Conservation (phyloP, 2,329 filamentous ascomycete species). For the Cadophora malorum region DNA sequence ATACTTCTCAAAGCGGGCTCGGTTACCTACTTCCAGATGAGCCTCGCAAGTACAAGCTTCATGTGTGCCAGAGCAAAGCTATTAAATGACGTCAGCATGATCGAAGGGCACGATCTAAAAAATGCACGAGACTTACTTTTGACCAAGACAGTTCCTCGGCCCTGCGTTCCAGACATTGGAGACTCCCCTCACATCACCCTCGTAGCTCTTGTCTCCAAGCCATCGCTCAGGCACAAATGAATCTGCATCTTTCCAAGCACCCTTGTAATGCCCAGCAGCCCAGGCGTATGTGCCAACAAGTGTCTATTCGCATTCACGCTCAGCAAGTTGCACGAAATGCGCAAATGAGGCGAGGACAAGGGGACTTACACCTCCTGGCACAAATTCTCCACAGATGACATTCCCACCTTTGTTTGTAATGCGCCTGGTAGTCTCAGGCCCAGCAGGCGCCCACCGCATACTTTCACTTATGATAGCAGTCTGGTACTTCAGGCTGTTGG, state of each 20-base stretch:
- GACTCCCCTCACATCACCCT: slow-evolving; percentile 30
- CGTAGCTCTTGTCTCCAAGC: slow-evolving; percentile 24
- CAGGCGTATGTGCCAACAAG: slow-evolving; percentile 20
- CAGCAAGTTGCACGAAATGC: neutral
- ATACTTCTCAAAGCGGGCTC: neutral
- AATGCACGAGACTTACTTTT: slow-evolving; percentile 31
- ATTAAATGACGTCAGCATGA: neutral
- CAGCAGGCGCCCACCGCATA: slow-evolving; percentile 19
- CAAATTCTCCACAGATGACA: slow-evolving; percentile 19
- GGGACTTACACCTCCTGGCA: slow-evolving; percentile 10
- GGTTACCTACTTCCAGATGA: slow-evolving; percentile 36
- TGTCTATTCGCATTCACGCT: slow-evolving; percentile 9
- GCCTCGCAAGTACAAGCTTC: slow-evolving; percentile 40
- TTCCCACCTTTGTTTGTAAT: slow-evolving; percentile 16
- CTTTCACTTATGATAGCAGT: slow-evolving; percentile 26
- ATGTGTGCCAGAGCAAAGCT: slow-evolving; percentile 42
- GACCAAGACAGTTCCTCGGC: slow-evolving; percentile 43
- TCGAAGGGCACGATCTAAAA: neutral
- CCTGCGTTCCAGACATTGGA: slow-evolving; percentile 2
- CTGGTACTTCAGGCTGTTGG: slow-evolving; percentile 20
- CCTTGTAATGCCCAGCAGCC: slow-evolving; percentile 23
- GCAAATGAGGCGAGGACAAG: neutral
- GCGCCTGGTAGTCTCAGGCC: slow-evolving; percentile 22
- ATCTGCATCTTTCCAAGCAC: slow-evolving; percentile 19
- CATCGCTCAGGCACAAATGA: slow-evolving; percentile 32